These are phyloP conservation scores for Boletus smithii DNA, from an alignment of 1,284 basidiomycete genomes.

Conservation along the genomic window DNA sequence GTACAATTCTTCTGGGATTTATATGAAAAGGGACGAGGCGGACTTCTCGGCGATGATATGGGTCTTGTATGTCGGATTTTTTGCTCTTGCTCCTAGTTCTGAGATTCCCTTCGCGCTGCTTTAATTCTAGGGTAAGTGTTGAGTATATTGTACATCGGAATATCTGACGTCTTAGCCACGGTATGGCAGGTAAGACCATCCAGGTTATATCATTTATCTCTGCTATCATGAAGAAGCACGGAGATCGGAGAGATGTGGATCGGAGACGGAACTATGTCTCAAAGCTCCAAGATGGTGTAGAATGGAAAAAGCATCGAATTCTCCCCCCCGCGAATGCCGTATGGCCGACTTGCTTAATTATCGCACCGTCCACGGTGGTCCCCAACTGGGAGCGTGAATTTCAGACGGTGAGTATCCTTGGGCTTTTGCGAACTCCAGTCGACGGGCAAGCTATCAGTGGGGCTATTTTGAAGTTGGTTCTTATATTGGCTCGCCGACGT, in stretches of 20 bases:
- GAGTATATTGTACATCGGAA: background rate
- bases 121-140: conserved; percentile 23
- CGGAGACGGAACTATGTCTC: conserved; percentile 63
- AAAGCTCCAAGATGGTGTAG: conserved; percentile 54
- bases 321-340: conserved; percentile 62
- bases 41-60: conserved; percentile 87
- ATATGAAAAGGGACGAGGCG: conserved; percentile 63
- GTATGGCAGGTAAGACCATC: conserved; percentile 69
- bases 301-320: conserved; percentile 49
- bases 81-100: background rate
- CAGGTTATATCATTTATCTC: conserved; percentile 84
- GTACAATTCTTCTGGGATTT: conserved; percentile 70
- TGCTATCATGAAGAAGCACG: conserved; percentile 80
- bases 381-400: conserved; percentile 83
- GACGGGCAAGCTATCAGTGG: conserved; percentile 48
- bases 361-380: conserved; percentile 75
- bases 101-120: conserved; percentile 1
- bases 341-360: conserved; percentile 81
- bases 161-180: background rate
- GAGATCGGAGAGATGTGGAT: conserved; percentile 55
- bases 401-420: conserved; percentile 48
- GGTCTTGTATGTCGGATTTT: conserved; percentile 56
- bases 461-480: conserved; percentile 77
- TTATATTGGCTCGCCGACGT: conserved; percentile 51
- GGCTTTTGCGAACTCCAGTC: background rate